Conservation (phyloP, 2,329 filamentous ascomycete species). For the Chrysoporthe cubensis region DNA sequence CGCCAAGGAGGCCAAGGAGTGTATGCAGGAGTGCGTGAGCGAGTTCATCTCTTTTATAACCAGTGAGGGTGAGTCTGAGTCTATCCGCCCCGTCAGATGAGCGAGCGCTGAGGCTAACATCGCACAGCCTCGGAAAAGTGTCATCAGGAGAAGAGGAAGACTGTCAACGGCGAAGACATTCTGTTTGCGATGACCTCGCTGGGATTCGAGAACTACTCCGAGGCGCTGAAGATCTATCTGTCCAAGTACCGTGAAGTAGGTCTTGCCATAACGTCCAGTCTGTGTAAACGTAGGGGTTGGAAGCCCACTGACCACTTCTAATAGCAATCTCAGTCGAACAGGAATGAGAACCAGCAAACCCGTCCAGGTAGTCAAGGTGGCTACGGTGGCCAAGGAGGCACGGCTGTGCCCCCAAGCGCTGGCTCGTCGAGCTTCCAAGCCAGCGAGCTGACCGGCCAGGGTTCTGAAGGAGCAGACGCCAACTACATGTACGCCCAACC, state of each 20-base stretch:
- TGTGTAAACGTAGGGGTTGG: not conserved
- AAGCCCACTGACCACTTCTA: conserved; percentile 34
- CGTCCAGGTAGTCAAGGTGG: conserved; percentile 56
- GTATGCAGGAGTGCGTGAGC: conserved; percentile 99
- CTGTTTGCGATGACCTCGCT: conserved; percentile 98
- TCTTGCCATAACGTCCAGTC: conserved; percentile 23
- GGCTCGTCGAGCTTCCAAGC: conserved; percentile 49
- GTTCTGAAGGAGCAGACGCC: conserved; percentile 48
- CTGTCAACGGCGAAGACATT: conserved; percentile 98
- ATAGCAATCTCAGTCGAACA: conserved; percentile 78
- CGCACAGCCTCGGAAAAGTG: conserved; percentile 92
- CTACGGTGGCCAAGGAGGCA: conserved; percentile 50
- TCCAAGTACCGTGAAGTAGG: conserved; percentile 97
- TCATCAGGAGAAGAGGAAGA: conserved; percentile 99
- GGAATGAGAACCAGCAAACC: conserved; percentile 59
- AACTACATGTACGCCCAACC: conserved; percentile 59
- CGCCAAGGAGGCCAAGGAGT: conserved; percentile 98
- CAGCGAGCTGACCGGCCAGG: conserved; percentile 48
- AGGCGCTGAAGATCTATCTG: conserved; percentile 96
- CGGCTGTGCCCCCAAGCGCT: conserved; percentile 43
- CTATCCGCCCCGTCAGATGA: conserved; percentile 12
- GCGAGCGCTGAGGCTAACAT: conserved; percentile 31
- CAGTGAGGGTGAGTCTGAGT: conserved; percentile 77
- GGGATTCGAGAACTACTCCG: conserved; percentile 98
- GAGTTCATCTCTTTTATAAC: conserved; percentile 99